A percentile compares a stretch with the other conserved stretches of the same genome.
Conservation (phyloP, 805 yeast species). For the Komagataella pastoris region DNA sequence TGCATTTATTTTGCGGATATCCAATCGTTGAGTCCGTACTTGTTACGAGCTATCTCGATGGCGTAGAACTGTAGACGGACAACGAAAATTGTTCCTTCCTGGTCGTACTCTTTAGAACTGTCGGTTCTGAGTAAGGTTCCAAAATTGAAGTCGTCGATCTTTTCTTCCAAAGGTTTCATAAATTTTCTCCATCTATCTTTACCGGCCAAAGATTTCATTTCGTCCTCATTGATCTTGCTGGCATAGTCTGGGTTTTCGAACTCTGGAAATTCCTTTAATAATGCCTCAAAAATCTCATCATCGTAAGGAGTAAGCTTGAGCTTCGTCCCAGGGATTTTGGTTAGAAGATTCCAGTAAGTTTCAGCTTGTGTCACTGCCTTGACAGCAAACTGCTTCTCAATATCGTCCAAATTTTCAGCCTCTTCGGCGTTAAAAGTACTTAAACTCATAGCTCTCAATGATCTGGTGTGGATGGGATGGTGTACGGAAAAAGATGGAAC, state of each 20-base stretch:
- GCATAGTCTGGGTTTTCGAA: slow-evolving; percentile 47
- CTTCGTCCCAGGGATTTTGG: slow-evolving; percentile 64
- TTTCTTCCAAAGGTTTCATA: slow-evolving; percentile 69
- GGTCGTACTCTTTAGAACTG: slow-evolving; percentile 60
- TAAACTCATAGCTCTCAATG: not conserved
- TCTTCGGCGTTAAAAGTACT: slow-evolving; percentile 63
- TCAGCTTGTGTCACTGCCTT: slow-evolving; percentile 94
- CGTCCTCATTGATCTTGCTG: slow-evolving; percentile 54
- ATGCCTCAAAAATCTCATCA: slow-evolving; percentile 49
- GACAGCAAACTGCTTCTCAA: slow-evolving; percentile 96
- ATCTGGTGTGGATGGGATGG: not conserved
- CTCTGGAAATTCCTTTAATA: slow-evolving; percentile 79
- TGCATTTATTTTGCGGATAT: slow-evolving; percentile 21
- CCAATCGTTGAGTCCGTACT: slow-evolving; percentile 89
- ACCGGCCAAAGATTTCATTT: slow-evolving; percentile 66
- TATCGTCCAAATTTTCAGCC: slow-evolving; percentile 91
- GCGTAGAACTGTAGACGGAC: slow-evolving; percentile 94
- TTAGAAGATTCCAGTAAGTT: slow-evolving; percentile 78
- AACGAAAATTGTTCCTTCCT: slow-evolving; percentile 75
- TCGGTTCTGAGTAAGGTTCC: slow-evolving; percentile 85
- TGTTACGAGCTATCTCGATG: slow-evolving; percentile 88
- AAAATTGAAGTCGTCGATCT: slow-evolving; percentile 82
- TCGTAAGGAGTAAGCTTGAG: slow-evolving; percentile 62
- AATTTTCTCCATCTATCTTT: slow-evolving; percentile 87
- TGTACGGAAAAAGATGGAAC: not conserved